A percentile compares a stretch with the other conserved stretches of the same genome.
phyloP scores from a whole-genome alignment of 106 monocot genomes.

The Dendrobium catenatum region DNA sequence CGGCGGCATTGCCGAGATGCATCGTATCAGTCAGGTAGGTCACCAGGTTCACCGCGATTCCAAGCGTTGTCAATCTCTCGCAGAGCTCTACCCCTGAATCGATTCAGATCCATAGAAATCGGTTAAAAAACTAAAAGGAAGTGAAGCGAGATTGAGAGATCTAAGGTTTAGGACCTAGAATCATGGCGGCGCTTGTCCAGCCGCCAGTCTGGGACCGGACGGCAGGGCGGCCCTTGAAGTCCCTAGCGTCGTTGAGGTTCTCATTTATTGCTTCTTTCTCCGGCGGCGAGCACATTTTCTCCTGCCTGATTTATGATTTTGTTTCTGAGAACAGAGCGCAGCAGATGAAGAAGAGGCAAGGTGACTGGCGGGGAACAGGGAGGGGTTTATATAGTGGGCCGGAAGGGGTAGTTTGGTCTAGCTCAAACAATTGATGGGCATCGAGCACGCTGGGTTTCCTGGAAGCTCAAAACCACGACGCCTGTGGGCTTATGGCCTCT shows the following conservation, averaged over 20 bases:
- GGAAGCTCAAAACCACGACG: no score
- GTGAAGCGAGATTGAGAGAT: neutral
- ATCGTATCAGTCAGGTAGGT: slow-evolving; percentile 61
- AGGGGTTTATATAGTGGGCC: neutral
- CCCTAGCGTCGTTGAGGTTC: slow-evolving; percentile 43
- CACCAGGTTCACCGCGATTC: slow-evolving; percentile 61
- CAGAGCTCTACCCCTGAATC: slow-evolving; percentile 48
- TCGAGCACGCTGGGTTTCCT: no score
- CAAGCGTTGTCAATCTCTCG: slow-evolving; percentile 61
- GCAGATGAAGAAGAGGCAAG: neutral
- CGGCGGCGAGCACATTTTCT: neutral
- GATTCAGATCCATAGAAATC: neutral
- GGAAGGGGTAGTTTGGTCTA: neutral
- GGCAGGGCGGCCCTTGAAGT: slow-evolving; percentile 66
- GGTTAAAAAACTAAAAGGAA: neutral
- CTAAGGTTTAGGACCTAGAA: slow-evolving; percentile 28
- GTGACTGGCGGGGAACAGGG: neutral
- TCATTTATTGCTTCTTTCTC: neutral
- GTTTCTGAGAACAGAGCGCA: neutral
- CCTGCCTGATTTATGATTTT: neutral
- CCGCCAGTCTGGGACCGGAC: slow-evolving; percentile 46
- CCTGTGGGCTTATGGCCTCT: no score
- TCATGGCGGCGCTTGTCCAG: slow-evolving; percentile 56
- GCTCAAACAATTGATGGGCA: no score
- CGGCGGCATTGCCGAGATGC: slow-evolving; percentile 66